Evolutionary conservation across 2,329 filamentous ascomycete genomes (phyloP).

Genomic region (Samsoniella hepiali): DNA sequence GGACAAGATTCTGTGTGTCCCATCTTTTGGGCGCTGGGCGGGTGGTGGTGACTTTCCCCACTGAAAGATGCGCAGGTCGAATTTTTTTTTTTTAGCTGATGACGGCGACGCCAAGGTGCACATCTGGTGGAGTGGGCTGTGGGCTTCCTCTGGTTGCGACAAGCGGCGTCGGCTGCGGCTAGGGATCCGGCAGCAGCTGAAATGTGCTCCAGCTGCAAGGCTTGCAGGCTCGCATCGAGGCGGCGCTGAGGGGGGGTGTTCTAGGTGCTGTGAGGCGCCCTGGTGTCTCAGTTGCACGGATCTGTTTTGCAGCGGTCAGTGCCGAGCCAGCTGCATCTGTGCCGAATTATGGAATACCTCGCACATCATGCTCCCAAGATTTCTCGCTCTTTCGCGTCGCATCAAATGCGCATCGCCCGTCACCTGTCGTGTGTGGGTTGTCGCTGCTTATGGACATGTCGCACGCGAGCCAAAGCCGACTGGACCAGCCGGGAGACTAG

Average conservation of each 20-base stretch:
- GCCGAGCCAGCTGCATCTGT: background rate
- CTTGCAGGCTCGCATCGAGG: background rate
- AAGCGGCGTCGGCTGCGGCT: no score
- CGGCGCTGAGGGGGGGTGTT: no score
- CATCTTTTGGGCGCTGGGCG: background rate
- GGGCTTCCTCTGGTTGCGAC: no score
- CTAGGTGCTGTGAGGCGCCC: background rate
- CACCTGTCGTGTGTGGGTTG: background rate
- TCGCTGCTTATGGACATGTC: background rate
- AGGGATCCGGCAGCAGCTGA: no score
- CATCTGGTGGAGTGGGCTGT: background rate
- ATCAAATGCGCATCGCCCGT: background rate
- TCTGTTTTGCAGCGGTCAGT: background rate
- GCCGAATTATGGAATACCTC: background rate
- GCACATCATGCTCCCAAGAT: no score
- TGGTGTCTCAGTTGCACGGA: background rate
- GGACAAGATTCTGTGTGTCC: background rate
- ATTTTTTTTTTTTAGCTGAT: slow-evolving; percentile 1
- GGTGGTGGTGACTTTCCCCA: slow-evolving; percentile 2
- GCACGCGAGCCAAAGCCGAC: background rate
- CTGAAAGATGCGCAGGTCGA: background rate
- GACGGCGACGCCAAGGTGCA: background rate
- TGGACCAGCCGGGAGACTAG: no score
- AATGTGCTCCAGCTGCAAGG: background rate
- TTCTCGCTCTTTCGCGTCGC: no score